These are phyloP conservation scores for Teunomyces funiuensis DNA, from an alignment of 805 yeast genomes.

Conservation along the genomic window DNA sequence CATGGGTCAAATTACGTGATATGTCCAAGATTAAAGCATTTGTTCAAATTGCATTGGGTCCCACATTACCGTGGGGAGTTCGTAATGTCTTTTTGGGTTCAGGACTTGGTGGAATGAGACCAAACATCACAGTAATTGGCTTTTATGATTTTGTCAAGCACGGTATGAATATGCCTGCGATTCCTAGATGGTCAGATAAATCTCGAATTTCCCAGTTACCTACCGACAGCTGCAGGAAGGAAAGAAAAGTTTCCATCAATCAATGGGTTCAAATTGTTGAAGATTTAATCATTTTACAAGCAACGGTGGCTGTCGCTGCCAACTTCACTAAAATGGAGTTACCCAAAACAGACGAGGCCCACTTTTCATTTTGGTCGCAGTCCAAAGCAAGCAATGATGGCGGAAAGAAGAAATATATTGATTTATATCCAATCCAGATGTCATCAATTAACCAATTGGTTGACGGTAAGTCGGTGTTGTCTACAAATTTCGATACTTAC, in stretches of 20 bases:
- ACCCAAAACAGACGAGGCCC: slow-evolving; percentile 48
- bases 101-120: slow-evolving; percentile 98
- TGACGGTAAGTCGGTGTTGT: slow-evolving; percentile 65
- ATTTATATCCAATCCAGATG: slow-evolving; percentile 96
- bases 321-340: slow-evolving; percentile 70
- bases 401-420: slow-evolving; percentile 58
- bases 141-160: slow-evolving; percentile 66
- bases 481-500: slow-evolving; percentile 94
- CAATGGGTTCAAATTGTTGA: slow-evolving; percentile 94
- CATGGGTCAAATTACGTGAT: slow-evolving; percentile 86
- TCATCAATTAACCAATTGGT: slow-evolving; percentile 72
- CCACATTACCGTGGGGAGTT: slow-evolving; percentile 91
- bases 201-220: slow-evolving; percentile 46
- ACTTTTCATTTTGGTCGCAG: slow-evolving; percentile 9
- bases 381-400: slow-evolving; percentile 17
- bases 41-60: slow-evolving; percentile 88
- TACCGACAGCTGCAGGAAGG: slow-evolving; percentile 76
- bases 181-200: slow-evolving; percentile 13
- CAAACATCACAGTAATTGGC: slow-evolving; percentile 91
- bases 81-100: slow-evolving; percentile 88
- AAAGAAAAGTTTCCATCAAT: slow-evolving; percentile 62
- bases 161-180: slow-evolving; percentile 31
- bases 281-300: slow-evolving; percentile 82
- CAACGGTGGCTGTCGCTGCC: slow-evolving; percentile 91
- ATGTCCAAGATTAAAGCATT: slow-evolving; percentile 81